These are phyloP conservation scores for Aspergillus sp. DNA, from an alignment of 2,329 filamentous ascomycete genomes.

Conservation along the genomic window DNA sequence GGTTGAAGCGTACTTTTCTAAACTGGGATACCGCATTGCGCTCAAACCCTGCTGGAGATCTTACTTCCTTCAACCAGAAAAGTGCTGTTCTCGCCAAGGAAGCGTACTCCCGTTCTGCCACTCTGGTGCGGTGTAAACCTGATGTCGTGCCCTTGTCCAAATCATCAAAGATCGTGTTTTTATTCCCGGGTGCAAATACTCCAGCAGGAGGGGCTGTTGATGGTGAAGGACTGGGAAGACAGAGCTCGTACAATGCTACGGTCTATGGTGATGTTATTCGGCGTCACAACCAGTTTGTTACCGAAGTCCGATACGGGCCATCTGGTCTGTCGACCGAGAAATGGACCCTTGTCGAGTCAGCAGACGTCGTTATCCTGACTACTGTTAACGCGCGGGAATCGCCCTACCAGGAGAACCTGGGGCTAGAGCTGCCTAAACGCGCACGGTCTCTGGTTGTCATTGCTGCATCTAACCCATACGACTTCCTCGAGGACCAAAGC, in stretches of 20 bases:
- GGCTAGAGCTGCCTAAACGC: slow-evolving; percentile 21
- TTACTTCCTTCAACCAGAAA: slow-evolving; percentile 16
- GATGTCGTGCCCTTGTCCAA: slow-evolving; percentile 22
- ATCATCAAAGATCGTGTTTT: slow-evolving; percentile 23
- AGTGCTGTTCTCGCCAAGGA: slow-evolving; percentile 21
- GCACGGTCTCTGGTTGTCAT: slow-evolving; percentile 27
- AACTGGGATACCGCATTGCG: slow-evolving; percentile 22
- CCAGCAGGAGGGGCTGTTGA: slow-evolving; percentile 30
- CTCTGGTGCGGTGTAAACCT: slow-evolving; percentile 27
- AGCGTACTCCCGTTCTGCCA: slow-evolving; percentile 32
- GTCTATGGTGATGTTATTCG: slow-evolving; percentile 26
- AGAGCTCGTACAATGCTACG: slow-evolving; percentile 22
- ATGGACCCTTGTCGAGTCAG: slow-evolving; percentile 23
- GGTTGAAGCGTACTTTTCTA: slow-evolving; percentile 29
- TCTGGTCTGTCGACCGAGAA: slow-evolving; percentile 21
- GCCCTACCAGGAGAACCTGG: slow-evolving; percentile 28
- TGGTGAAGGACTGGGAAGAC: slow-evolving; percentile 26
- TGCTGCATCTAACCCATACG: slow-evolving; percentile 37
- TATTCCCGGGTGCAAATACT: slow-evolving; percentile 29
- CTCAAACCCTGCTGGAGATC: slow-evolving; percentile 7
- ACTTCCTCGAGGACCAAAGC: slow-evolving; percentile 29
- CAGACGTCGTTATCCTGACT: slow-evolving; percentile 31
- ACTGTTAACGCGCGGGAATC: slow-evolving; percentile 33
- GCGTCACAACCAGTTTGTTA: slow-evolving; percentile 15
- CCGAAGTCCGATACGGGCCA: slow-evolving; percentile 26